These are phyloP conservation scores for Cladosporium sp. DNA, from an alignment of 2,329 filamentous ascomycete genomes.

Conservation along the genomic window DNA sequence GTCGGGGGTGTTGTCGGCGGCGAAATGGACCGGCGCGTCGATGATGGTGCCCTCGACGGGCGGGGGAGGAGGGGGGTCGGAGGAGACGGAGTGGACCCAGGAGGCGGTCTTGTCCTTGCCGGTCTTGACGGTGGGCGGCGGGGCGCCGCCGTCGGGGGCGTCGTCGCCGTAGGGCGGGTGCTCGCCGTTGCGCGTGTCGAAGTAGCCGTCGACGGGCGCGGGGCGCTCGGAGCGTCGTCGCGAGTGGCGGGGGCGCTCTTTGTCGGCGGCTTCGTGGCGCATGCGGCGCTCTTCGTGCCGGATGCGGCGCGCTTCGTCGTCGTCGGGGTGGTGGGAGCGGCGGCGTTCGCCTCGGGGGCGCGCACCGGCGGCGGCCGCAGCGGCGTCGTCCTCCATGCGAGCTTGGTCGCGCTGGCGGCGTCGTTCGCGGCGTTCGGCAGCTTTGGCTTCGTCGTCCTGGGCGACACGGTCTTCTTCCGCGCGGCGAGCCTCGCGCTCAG, in stretches of 20 bases:
- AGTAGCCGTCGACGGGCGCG: slow-evolving; percentile 38
- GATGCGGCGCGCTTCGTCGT: slow-evolving; percentile 30
- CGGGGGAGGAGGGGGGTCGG: slow-evolving; percentile 41
- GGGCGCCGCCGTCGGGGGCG: slow-evolving; percentile 23
- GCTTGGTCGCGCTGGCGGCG: slow-evolving; percentile 22
- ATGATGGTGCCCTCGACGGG: slow-evolving; percentile 43
- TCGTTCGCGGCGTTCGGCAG: slow-evolving; percentile 24
- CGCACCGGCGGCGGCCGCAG: neutral
- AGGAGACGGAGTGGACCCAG: slow-evolving; percentile 43
- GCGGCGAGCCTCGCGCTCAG: slow-evolving; percentile 23
- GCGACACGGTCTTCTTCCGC: slow-evolving; percentile 25
- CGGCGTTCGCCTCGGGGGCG: slow-evolving; percentile 25
- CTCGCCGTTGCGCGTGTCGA: slow-evolving; percentile 38
- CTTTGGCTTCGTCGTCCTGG: slow-evolving; percentile 24
- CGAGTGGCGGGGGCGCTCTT: slow-evolving; percentile 25
- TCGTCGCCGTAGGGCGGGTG: slow-evolving; percentile 24
- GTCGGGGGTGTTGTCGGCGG: slow-evolving; percentile 21
- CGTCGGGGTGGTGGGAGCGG: slow-evolving; percentile 21
- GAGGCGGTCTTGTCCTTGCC: slow-evolving; percentile 44
- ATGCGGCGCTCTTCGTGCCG: slow-evolving; percentile 40
- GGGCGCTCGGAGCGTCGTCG: slow-evolving; percentile 27
- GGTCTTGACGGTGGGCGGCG: slow-evolving; percentile 14
- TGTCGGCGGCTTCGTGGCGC: slow-evolving; percentile 33
- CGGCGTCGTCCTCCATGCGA: slow-evolving; percentile 16
- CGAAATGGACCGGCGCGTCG: slow-evolving; percentile 32